Conservation (phyloP, 2,329 filamentous ascomycete genomes). For the Xylaria sp. region DNA sequence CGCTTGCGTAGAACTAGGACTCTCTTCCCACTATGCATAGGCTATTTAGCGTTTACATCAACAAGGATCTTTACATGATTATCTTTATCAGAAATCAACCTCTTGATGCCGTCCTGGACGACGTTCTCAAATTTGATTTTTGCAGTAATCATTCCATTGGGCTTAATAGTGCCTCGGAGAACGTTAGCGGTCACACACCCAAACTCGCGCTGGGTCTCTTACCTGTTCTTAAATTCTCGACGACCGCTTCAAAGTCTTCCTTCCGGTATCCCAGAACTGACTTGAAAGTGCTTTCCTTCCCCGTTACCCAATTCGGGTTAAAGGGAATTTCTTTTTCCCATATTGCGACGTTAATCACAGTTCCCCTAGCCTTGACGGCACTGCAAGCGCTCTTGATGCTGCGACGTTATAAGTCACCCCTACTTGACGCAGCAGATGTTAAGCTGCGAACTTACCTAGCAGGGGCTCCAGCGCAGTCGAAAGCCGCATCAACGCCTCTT, state of each 20-base stretch:
- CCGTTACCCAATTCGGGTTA: conserved; percentile 14
- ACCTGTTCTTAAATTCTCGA: conserved; percentile 13
- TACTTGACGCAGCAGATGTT: neutral
- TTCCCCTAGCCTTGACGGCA: conserved; percentile 2
- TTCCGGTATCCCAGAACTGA: conserved; percentile 12
- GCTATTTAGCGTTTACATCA: conserved; percentile 10
- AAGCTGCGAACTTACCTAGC: neutral
- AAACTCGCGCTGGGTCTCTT: neutral
- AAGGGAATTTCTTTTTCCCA: conserved; percentile 16
- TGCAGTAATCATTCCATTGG: conserved; percentile 15
- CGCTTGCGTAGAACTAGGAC: too few relatives aligned
- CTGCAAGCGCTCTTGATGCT: conserved; percentile 14
- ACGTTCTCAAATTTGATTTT: conserved; percentile 16
- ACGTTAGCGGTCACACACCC: neutral
- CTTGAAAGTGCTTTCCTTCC: conserved; percentile 12
- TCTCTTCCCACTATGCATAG: neutral
- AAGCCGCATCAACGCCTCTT: conserved; percentile 11
- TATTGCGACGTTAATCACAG: conserved; percentile 13
- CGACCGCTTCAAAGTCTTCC: conserved; percentile 8
- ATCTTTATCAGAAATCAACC: conserved; percentile 14
- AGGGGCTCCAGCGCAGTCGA: conserved; percentile 15
- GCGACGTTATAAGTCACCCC: neutral
- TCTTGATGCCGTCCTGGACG: conserved; percentile 16
- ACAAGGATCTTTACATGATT: conserved; percentile 18
- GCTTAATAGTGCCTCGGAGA: conserved; percentile 6